These are phyloP conservation scores for Geotrichum citri-aurantii DNA, from an alignment of 1,139 yeast genomes.

Conservation along the genomic window DNA sequence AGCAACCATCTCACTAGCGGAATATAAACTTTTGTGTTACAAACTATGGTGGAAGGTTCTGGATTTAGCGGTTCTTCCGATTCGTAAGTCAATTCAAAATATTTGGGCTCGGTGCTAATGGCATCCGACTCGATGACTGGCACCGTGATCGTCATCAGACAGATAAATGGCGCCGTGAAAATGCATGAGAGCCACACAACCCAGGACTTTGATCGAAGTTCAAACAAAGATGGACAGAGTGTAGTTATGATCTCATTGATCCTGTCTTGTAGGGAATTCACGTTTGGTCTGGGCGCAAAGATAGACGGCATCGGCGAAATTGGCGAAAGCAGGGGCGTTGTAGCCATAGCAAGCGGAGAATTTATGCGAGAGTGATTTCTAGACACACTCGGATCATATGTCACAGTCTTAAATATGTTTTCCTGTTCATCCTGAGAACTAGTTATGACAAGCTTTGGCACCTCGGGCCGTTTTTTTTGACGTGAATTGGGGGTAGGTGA, in stretches of 20 bases:
- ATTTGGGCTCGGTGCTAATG: slow-evolving; percentile 9
- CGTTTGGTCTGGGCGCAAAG: not conserved
- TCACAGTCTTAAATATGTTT: not conserved
- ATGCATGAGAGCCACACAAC: slow-evolving; percentile 31
- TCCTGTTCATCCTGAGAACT: slow-evolving; percentile 5
- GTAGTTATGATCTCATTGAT: not conserved
- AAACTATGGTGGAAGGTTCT: not conserved
- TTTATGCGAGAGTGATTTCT: not conserved
- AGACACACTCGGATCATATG: not conserved
- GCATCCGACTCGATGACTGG: slow-evolving; percentile 42
- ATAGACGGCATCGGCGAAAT: not conserved
- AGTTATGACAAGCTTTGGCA: slow-evolving; percentile 19
- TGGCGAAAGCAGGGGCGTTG: not conserved
- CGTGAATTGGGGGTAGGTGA: not conserved
- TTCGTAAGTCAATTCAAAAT: not conserved
- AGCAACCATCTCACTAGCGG: slow-evolving; percentile 13
- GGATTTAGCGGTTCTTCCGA: not conserved
- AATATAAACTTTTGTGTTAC: not conserved
- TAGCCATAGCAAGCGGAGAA: not conserved
- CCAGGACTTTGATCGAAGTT: slow-evolving; percentile 25
- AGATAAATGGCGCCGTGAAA: slow-evolving; percentile 41
- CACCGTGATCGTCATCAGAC: slow-evolving; percentile 43
- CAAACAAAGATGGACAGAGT: slow-evolving; percentile 19
- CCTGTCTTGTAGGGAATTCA: not conserved
- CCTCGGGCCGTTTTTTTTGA: no score